Base-by-base conservation (phyloP, 345 rosid species). In the Lepidium aucheri region DNA sequence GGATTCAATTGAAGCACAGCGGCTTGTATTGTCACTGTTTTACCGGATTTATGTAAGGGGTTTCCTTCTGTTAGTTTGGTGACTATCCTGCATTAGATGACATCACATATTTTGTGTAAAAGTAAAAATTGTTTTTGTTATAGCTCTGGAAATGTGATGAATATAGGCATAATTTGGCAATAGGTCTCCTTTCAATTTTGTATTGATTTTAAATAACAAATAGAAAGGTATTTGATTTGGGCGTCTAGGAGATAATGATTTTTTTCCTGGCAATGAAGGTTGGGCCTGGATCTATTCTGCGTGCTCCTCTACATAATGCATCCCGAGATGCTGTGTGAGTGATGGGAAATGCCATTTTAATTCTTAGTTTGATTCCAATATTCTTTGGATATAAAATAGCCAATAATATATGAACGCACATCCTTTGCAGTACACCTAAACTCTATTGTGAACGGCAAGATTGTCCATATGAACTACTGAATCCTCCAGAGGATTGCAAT, bases 401-500 rank as follows among this genome's bases (percentile, higher is more conserved):
- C 64, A 35, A 35, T 49, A 34, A 41, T 50, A 30, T 22, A 26
- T 70, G 41, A 68, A 60, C 60, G 42, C 68, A 26, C 59, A 67
- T 73, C 42, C 43, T 57, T 65, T 71, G 67, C 74, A 95, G 98
- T 59, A 89, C 88, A 7, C 99, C 96, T 42, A 87, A 78, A 80
- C 97, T 91, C 63, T 78, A 89, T 70, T 95, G 99, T 44, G 90
- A 83, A 47, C 82, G 60, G 56, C 79, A 86, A 76, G 83, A 84
- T 63, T 95, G 99, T 80, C 98, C 99, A 4, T 53, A 69, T 60
- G 99, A 95, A 80, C 78, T 95, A 14, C 82, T 95, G 41, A 80
- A 74, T 67, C 99, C 99, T 6, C 99, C 99, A 73, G 99, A 95
- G 74, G 99, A 95, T 77, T 95, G 99, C 94, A 95, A 86, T 77